Conservation (phyloP, 495 filamentous ascomycete genomes). For the Hypoxylon fuscum region DNA sequence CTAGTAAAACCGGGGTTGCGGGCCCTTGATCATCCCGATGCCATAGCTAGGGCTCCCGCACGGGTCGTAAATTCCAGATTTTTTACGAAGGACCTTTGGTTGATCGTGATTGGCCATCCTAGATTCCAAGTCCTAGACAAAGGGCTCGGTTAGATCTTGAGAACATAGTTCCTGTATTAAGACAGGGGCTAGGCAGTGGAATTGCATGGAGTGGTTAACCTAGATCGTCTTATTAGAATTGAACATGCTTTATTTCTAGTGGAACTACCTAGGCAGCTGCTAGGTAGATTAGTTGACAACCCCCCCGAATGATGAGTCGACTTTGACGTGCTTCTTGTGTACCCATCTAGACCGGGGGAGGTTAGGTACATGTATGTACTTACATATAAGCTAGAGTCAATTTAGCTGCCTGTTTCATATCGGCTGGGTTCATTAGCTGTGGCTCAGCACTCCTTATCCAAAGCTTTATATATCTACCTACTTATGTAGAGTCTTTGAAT, state of each 20-base stretch:
- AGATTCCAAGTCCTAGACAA: neutral
- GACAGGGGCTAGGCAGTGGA: neutral
- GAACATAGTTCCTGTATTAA: neutral
- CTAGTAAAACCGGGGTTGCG: constrained; percentile 7
- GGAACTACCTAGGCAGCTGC: too few species aligned
- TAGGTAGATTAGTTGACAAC: too few species aligned
- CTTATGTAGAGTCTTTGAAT: neutral
- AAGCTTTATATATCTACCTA: neutral
- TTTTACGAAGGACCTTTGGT: constrained; percentile 19
- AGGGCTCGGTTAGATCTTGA: constrained; percentile 17
- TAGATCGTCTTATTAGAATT: too few species aligned
- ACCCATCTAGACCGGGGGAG: too few species aligned
- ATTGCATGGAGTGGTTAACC: too few species aligned
- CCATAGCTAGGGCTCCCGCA: neutral
- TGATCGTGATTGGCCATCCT: constrained; percentile 12
- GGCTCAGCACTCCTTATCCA: constrained; percentile 7
- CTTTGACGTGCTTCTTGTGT: neutral
- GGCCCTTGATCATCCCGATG: constrained; percentile 15
- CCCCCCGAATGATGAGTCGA: neutral
- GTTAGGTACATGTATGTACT: neutral
- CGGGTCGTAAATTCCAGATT: constrained; percentile 23
- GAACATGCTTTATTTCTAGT: too few species aligned
- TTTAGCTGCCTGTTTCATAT: constrained; percentile 26
- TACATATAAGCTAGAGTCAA: constrained; percentile 6
- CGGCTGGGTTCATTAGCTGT: neutral